These are phyloP conservation scores for Lentinula novae-zelandiae DNA, from an alignment of 1,284 basidiomycete species.

Conservation along the genomic window DNA sequence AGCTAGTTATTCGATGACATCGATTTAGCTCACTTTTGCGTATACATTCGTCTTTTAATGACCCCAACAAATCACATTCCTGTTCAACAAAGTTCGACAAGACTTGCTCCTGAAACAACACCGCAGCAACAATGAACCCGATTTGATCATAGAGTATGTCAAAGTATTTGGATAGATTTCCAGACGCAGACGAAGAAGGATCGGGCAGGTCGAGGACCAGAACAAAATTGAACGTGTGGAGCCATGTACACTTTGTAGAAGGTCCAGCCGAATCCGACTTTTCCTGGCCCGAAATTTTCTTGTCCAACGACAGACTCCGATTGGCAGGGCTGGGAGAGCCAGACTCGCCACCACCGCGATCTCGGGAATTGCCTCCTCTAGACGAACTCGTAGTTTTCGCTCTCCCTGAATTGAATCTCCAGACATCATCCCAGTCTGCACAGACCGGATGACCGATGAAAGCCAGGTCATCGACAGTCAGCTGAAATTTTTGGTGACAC, in stretches of 20 bases:
- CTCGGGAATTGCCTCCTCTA: slow-evolving; percentile 53
- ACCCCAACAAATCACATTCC: slow-evolving; percentile 67
- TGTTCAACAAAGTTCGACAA: slow-evolving; percentile 76
- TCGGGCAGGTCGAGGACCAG: slow-evolving; percentile 88
- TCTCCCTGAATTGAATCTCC: slow-evolving; percentile 68
- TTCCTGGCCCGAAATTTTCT: slow-evolving; percentile 23
- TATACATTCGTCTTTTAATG: slow-evolving; percentile 66
- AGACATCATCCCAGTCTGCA: slow-evolving; percentile 67
- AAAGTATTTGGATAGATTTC: slow-evolving; percentile 75
- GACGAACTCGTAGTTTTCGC: slow-evolving; percentile 32
- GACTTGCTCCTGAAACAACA: slow-evolving; percentile 85
- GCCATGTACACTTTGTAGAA: slow-evolving; percentile 39
- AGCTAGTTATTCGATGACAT: background rate
- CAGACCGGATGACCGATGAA: slow-evolving; percentile 96
- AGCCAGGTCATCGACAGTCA: slow-evolving; percentile 88
- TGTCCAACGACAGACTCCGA: slow-evolving; percentile 31
- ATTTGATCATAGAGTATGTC: slow-evolving; percentile 86
- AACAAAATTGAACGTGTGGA: slow-evolving; percentile 86
- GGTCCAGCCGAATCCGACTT: background rate
- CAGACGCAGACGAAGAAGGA: slow-evolving; percentile 74
- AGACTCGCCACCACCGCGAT: slow-evolving; percentile 28
- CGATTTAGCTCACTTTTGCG: slow-evolving; percentile 46
- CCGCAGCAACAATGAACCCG: slow-evolving; percentile 84
- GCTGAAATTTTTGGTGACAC: slow-evolving; percentile 94
- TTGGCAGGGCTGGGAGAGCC: slow-evolving; percentile 24